Percentiles rank a stretch among this genome's conserved stretches.
Evolutionary conservation across 495 filamentous ascomycete species (phyloP).

Genomic region (Trichoderma reesei): DNA sequence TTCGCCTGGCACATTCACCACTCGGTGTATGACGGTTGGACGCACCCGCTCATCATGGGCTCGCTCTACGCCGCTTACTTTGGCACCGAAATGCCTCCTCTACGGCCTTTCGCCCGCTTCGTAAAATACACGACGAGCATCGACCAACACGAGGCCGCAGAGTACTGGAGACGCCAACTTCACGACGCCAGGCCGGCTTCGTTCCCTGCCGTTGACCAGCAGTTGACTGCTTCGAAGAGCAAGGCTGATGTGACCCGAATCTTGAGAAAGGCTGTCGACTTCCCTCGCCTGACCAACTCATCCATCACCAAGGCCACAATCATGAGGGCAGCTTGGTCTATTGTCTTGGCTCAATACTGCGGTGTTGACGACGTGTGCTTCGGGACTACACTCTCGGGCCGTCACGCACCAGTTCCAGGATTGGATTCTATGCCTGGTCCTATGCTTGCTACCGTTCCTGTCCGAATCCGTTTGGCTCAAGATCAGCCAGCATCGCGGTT

Average conservation of each 20-base stretch:
- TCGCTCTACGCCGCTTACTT: not conserved
- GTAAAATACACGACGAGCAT: conserved; percentile 5
- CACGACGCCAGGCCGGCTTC: conserved; percentile 21
- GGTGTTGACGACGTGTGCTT: conserved; percentile 35
- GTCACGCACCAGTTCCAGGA: conserved; percentile 34
- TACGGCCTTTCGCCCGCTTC: conserved; percentile 5
- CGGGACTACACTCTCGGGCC: conserved; percentile 39
- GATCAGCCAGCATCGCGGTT: conserved; percentile 13
- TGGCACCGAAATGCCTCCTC: not conserved
- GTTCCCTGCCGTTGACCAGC: conserved; percentile 3
- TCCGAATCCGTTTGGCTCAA: conserved; percentile 24
- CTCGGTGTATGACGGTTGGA: conserved; percentile 7
- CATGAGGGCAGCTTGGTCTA: conserved; percentile 37
- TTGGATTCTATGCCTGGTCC: conserved; percentile 41
- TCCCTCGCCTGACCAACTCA: not conserved
- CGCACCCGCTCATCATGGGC: not conserved
- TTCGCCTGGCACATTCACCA: conserved; percentile 41
- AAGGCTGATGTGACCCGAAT: not conserved
- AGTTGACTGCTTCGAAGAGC: not conserved
- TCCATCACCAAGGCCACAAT: conserved; percentile 29
- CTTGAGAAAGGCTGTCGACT: conserved; percentile 6
- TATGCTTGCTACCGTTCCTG: conserved; percentile 49
- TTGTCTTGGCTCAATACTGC: conserved; percentile 29
- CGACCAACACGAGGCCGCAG: not conserved
- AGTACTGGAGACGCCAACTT: conserved; percentile 16